These are phyloP conservation scores for Cucumis hystrix DNA, from an alignment of 306 rosid species.

Conservation along the genomic window DNA sequence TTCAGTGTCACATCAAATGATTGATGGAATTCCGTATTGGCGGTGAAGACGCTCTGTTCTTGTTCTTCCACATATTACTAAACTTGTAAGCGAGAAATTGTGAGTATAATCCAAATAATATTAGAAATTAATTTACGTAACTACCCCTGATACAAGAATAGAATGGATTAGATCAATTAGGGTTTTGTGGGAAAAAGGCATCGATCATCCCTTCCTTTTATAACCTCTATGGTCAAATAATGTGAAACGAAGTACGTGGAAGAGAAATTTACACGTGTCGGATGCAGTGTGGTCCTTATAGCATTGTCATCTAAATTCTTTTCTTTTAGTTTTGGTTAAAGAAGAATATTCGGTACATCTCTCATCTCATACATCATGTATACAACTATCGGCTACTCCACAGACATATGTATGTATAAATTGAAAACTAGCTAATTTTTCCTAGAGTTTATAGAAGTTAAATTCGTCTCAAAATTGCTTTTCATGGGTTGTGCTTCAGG, in stretches of 20 bases:
- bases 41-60: neutral
- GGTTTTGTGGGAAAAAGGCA: neutral
- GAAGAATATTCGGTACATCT: too few species aligned
- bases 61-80: too few species aligned
- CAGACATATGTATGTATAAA: too few species aligned
- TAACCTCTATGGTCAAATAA: neutral
- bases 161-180: neutral
- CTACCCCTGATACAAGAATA: neutral
- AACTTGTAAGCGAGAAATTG: neutral
- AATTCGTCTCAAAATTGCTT: too few species aligned
- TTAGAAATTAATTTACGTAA: neutral
- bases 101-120: neutral
- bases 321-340: too few species aligned
- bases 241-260: slow-evolving; percentile 10
- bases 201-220: neutral
- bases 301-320: neutral
- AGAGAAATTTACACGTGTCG: slow-evolving; percentile 19
- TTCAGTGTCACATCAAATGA: too few species aligned
- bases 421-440: too few species aligned
- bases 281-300: neutral
- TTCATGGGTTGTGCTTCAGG: too few species aligned
- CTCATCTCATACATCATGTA: too few species aligned
- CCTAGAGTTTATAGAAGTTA: too few species aligned
- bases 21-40: neutral
- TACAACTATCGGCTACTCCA: too few species aligned